Evolutionary conservation across 2,329 filamentous ascomycete genomes (phyloP), one percentile per base, ranked within the genome.

Genomic region (Arthrinium phaeospermum): DNA sequence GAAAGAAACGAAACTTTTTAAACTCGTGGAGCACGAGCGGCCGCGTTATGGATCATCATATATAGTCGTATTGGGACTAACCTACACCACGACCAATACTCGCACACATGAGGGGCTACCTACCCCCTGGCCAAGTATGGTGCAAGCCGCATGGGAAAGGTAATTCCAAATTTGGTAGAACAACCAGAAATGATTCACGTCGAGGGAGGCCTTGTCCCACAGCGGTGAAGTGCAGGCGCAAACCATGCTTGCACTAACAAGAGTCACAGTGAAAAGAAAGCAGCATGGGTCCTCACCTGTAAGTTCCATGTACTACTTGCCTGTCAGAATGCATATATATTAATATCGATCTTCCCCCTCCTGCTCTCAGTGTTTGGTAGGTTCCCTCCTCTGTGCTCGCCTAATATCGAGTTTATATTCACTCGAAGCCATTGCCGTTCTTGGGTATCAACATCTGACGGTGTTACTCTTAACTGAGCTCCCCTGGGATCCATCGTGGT

Each of bases 31-130:
- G 30, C 57, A n/a, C 13, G 57, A 34, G 27, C 14, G 51, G 30
- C 34, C 57, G 22, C 57, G 34, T 64, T 64, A 64, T 41, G 57
- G 57, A 34, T 41, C 57, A 37, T 4, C 57, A 64, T 64, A 64
- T 64, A 34, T 57, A 37, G 16, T 37, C 30, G 30, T 37, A 61
- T 37, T 61, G 49, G 49, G 14, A 37, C 53, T 51, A 27, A 49
- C 7, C 22, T 49, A 34, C 51, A 34, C 5, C 51, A 30, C 51
- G 34, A 30, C 51, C 14, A 57, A 34, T 27, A 34, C 16, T 19
- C 19, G 57, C 57, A 64, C 57, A 4, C 22, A 24, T 64, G 34
- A 10, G 19, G 57, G 34, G 53, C 24, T 10, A 41, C 37, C 37
- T 37, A 37, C 37, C 37, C 37, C 53, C 19, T 61, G 53, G 53